Conservation (phyloP, 176 grass and related monocot genomes). For the Chrysopogon serrulatus region DNA sequence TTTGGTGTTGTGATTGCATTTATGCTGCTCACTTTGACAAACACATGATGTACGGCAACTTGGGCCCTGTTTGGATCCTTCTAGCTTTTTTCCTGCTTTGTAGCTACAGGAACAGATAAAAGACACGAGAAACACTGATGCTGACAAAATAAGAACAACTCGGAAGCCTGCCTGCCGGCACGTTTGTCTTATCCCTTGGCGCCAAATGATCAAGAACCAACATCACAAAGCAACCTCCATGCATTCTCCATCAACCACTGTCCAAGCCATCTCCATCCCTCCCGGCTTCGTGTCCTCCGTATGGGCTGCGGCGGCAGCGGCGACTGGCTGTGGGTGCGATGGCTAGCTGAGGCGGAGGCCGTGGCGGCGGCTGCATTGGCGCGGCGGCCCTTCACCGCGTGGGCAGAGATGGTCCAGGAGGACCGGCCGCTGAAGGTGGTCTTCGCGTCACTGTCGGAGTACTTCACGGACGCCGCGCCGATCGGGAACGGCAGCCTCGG, state of each 20-base stretch:
- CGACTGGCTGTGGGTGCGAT: not conserved
- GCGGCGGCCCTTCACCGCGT: not conserved
- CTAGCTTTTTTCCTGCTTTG: too few relatives aligned
- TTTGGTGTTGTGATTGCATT: too few relatives aligned
- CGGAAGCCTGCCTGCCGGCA: too few relatives aligned
- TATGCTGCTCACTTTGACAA: too few relatives aligned
- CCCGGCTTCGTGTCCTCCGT: too few relatives aligned
- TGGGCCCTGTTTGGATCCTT: too few relatives aligned
- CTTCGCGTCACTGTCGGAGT: slow-evolving; percentile 44
- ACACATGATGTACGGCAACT: too few relatives aligned
- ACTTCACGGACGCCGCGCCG: slow-evolving; percentile 76
- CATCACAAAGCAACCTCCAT: not conserved
- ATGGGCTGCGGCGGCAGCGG: not conserved
- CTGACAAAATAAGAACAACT: too few relatives aligned
- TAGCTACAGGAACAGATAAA: too few relatives aligned
- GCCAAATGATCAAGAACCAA: not conserved
- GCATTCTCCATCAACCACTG: not conserved
- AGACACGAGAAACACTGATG: too few relatives aligned
- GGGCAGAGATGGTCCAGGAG: not conserved
- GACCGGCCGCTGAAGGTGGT: slow-evolving; percentile 59
- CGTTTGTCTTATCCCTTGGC: not conserved
- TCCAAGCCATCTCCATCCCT: not conserved
- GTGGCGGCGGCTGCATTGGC: not conserved
- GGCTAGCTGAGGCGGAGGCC: not conserved
- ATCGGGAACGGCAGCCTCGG: slow-evolving; percentile 81